These are phyloP conservation scores for Glonium stellatum DNA, from an alignment of 495 filamentous ascomycete genomes.

Conservation along the genomic window DNA sequence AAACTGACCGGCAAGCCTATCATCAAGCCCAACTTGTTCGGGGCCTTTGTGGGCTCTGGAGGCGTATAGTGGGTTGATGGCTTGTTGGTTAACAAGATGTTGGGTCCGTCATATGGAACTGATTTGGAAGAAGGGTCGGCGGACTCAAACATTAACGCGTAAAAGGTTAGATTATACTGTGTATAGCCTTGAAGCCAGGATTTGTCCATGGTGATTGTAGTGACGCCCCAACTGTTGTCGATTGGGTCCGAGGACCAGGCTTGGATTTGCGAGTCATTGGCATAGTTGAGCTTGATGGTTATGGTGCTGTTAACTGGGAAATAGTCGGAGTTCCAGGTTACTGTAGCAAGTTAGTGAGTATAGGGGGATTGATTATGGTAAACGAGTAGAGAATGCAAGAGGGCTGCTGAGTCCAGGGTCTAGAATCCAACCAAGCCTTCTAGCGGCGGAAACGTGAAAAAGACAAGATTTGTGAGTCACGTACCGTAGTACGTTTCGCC, in stretches of 20 bases:
- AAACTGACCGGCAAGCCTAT: slow-evolving; percentile 30
- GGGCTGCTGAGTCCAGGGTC: too few species aligned
- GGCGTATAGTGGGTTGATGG: slow-evolving; percentile 23
- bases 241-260: slow-evolving; percentile 38
- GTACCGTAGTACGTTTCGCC: slow-evolving; percentile 39
- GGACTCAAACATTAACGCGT: slow-evolving; percentile 11
- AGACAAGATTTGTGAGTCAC: background rate
- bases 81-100: slow-evolving; percentile 17
- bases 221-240: slow-evolving; percentile 39
- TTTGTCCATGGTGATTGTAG: slow-evolving; percentile 33
- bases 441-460: too few species aligned
- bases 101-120: slow-evolving; percentile 17
- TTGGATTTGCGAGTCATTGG: slow-evolving; percentile 29
- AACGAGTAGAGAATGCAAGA: too few species aligned
- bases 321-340: slow-evolving; percentile 42
- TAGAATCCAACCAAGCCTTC: too few species aligned
- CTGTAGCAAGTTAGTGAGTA: slow-evolving; percentile 3
- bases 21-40: slow-evolving; percentile 24
- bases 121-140: slow-evolving; percentile 5
- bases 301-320: slow-evolving; percentile 40
- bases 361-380: background rate
- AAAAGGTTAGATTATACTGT: slow-evolving; percentile 28
- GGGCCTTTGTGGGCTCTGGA: slow-evolving; percentile 8
- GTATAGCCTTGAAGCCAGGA: slow-evolving; percentile 36
- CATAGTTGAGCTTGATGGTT: slow-evolving; percentile 37